phyloP scores from a whole-genome alignment of 108 stramenopile species.

The Cyclotella baltica region DNA sequence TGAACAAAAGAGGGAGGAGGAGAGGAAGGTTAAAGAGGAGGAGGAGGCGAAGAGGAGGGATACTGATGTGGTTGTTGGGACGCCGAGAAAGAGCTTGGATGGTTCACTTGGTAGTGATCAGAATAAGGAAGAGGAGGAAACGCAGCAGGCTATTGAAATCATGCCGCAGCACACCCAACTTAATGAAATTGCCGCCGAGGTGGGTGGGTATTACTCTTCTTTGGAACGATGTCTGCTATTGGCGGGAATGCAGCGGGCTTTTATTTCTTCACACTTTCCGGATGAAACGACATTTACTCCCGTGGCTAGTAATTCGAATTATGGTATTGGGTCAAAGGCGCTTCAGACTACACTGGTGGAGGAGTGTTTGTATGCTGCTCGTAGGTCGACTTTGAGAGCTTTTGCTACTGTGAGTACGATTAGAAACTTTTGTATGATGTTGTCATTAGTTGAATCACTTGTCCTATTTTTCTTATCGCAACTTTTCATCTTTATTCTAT shows the following conservation, averaged over 20 bases:
- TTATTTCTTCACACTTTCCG: constrained; percentile 53
- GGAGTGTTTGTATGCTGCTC: constrained; percentile 82
- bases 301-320: constrained; percentile 14
- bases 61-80: background rate
- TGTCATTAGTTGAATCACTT: background rate
- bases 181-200: constrained; percentile 78
- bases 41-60: constrained; percentile 55
- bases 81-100: constrained; percentile 4
- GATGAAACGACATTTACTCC: constrained; percentile 47
- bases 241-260: constrained; percentile 88
- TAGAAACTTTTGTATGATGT: background rate
- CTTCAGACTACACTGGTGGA: constrained; percentile 86
- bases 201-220: constrained; percentile 81
- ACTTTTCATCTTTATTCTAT: too few species aligned
- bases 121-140: constrained; percentile 47
- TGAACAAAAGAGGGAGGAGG: constrained; percentile 61
- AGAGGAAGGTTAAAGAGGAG: constrained; percentile 36
- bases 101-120: background rate
- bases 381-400: constrained; percentile 77
- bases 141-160: constrained; percentile 59
- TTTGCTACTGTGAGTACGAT: constrained; percentile 64
- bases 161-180: constrained; percentile 76
- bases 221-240: constrained; percentile 83
- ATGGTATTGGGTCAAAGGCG: constrained; percentile 47
- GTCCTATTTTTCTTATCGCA: too few species aligned